Evolutionary conservation across 2,329 filamentous ascomycete species (phyloP), one percentile per base, ranked within the genome.

Genomic region (Graphilbum fragrans): DNA sequence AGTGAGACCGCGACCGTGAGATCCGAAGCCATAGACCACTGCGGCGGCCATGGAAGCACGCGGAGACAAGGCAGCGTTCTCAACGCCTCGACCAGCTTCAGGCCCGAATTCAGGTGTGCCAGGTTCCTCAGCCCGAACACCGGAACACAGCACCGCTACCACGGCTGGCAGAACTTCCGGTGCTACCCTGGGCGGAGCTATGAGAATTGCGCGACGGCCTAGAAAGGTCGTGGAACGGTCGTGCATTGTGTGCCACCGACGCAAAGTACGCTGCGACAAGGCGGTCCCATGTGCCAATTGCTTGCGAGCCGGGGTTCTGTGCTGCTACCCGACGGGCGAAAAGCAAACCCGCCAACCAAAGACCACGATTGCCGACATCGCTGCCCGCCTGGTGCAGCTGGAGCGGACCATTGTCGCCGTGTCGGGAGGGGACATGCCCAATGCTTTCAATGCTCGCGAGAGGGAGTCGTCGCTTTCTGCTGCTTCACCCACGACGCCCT

Each of bases 261-360:
- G 51, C 20, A 53, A 53, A 38, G 50, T 53, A 29, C 46, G 46
- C n/a, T 53, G 51, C 42, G 50, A 53, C 45, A 53, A 52, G 49
- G 44, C 43, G 6, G 12, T 47, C 19, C 52, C 52, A 1, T 53
- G 52, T 21, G 42, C 46, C 35, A 49, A 48, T n/a, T 52, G 50
- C 42, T 42, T 41, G 12, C 46, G 49, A 4, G 43, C 47, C 1
- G 48, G 48, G 11, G 48, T 52, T 7, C 40, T 51, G 38, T 53
- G 50, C 49, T 49, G 49, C 45, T 53, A 53, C 23, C 50, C 49
- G 7, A 35, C 47, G 2, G 38, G 34, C 9, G 46, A 47, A 16
- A 42, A 35, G 34, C 22, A 40, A 3, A 35, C 47, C 2, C 47
- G 49, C 2, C 47, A 46, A 41, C 41, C 47, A 19, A 51, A 49